Base-by-base conservation (phyloP, 352 stramenopile species). In the Globisporangium cederbergense region DNA sequence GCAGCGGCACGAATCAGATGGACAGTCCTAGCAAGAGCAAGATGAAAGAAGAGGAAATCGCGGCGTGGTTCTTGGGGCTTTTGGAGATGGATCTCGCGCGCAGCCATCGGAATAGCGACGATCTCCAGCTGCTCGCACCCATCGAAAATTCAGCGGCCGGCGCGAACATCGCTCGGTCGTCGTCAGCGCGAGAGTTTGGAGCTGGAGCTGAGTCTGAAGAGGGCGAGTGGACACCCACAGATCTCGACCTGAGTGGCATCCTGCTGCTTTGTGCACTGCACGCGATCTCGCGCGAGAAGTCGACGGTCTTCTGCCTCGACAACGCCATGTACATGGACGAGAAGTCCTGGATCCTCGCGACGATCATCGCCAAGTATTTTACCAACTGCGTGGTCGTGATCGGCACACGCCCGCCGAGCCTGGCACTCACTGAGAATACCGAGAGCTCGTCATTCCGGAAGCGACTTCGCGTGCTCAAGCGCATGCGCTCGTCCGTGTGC, bases 291-390 rank as follows among this genome's bases (percentile, higher is more conserved):
- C 85, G 86, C 9, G 73, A 90, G 30, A 72, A 75, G 14, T 74
- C 75, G 10, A 89, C 83, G 0, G 70, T 96, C 1, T 88, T 96
- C 47, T 92, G 80, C 47, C 76, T 96, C 40, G 87, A 96, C 63
- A 93, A 82, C 54, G 87, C 87, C 16, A 94, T 93, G 85, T 84
- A 92, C 61, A 93, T 94, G 83, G 87, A 96, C 58, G 84, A 88
- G 58, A 89, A 91, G 68, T 93, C 82, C 40, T 96, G 87, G 87
- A 79, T 82, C 32, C 60, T 96, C n/a, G 73, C 88, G 10, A 83
- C 84, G 11, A 90, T 90, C 45, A 79, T 94, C 38, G 82, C 81
- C 9, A 91, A 94, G 64, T 94, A 96, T 55, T 94, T 94, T 51
- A 94, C 85, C 1, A 96, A 96, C 64, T 94, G 83, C 46, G 58